Base-by-base conservation (phyloP, 2,329 filamentous ascomycete genomes). In the Colletotrichum shisoi region DNA sequence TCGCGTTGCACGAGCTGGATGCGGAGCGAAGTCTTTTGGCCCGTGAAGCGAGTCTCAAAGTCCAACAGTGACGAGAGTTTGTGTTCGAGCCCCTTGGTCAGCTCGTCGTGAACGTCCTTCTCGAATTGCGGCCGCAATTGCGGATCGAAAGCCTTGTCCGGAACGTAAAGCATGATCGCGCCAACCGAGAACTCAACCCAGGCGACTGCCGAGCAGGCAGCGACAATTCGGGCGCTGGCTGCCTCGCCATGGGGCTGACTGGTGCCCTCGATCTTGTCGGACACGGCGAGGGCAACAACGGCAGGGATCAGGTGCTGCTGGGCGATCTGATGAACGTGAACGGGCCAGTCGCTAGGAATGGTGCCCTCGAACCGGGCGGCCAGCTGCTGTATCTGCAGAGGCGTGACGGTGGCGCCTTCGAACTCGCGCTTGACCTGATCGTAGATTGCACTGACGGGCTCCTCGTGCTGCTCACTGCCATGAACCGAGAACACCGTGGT, bases 101-200 rank as follows among this genome's bases (percentile, higher is more conserved):
- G 82, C 63, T 88, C 81, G 49, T 82, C 75, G 61, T 84, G 82
- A 60, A 84, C 86, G 49, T 84, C 80, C 21, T 87, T 85, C 71
- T 93, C 89, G 19, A 97, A 85, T 58, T 85, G 81, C 5, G 87
- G 85, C 58, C 85, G 82, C 65, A 89, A 81, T 67, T 89, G 86
- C 1, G 95, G 95, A 76, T 99, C 95, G 73, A 94, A 95, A 3
- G 91, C 85, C 71, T 90, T 89, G 76, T 96, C 90, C 0, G 96
- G 94, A 2, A 98, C 88, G 74, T 94, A 97, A 2, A 97, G 83
- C 69, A 86, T 86, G 54, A 98, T 82, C 45, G 90, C 87, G 17
- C 89, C 89, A 21, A 94, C 78, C 1, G 92, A 90, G 68, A 97
- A 88, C 57, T 90, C 84, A 34, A 93, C 83, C 87, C 94, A 95